Evolutionary conservation across 768 basidiomycete genomes (phyloP).

Genomic region (Lentinula aciculospora): DNA sequence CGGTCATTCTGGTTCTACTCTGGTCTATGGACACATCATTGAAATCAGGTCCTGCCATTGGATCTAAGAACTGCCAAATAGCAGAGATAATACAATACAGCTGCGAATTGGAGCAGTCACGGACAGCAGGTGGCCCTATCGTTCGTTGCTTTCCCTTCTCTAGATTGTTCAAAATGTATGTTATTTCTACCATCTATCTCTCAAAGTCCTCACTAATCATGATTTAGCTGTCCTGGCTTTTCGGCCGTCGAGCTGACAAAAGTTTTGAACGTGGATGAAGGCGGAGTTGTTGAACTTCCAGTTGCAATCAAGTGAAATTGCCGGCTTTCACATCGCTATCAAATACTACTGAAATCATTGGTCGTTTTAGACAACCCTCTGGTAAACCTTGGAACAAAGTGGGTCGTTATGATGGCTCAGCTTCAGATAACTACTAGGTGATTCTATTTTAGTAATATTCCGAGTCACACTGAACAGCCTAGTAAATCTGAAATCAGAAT

Average conservation of each 20-base stretch:
- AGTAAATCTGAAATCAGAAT: too few relatives aligned
- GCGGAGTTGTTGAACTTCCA: slow-evolving; percentile 49
- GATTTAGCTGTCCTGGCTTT: slow-evolving; percentile 52
- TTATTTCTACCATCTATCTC: not conserved
- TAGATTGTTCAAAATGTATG: slow-evolving; percentile 70
- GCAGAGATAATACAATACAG: slow-evolving; percentile 70
- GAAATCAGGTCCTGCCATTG: not conserved
- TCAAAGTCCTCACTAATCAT: not conserved
- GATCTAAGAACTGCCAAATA: slow-evolving; percentile 44
- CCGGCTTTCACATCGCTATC: not conserved
- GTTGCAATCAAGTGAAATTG: slow-evolving; percentile 30
- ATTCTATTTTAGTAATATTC: not conserved
- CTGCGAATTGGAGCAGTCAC: slow-evolving; percentile 36
- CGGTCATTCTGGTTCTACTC: not conserved
- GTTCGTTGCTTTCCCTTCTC: slow-evolving; percentile 69
- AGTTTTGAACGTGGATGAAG: slow-evolving; percentile 39
- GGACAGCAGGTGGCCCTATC: slow-evolving; percentile 18
- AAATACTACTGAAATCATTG: not conserved
- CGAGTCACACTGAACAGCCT: too few relatives aligned
- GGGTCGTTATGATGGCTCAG: not conserved
- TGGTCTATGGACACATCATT: not conserved
- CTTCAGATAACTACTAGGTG: not conserved
- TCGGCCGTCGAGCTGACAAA: slow-evolving; percentile 72
- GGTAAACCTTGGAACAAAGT: slow-evolving; percentile 30
- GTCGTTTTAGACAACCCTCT: slow-evolving; percentile 18